These are phyloP conservation scores for Nemania diffusa DNA, from an alignment of 2,329 filamentous ascomycete genomes.

Conservation along the genomic window DNA sequence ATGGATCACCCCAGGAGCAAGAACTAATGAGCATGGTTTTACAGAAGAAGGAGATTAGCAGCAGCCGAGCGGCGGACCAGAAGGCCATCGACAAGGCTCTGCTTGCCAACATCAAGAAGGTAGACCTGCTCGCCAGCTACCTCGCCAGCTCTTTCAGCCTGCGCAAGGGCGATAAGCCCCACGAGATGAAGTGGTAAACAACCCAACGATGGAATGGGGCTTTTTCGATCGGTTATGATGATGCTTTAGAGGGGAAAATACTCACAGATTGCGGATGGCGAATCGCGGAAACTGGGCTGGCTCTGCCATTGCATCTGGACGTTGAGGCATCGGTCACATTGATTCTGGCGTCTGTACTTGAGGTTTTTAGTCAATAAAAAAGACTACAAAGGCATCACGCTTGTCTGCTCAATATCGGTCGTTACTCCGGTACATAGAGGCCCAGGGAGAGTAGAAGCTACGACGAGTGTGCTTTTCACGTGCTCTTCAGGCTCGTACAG, in stretches of 20 bases:
- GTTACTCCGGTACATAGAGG: slow-evolving; percentile 10
- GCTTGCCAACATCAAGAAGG: slow-evolving; percentile 97
- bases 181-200: slow-evolving; percentile 98
- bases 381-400: slow-evolving; percentile 56
- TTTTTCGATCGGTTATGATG: slow-evolving; percentile 42
- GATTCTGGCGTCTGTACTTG: slow-evolving; percentile 71
- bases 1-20: slow-evolving; percentile 8
- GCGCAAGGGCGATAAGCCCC: slow-evolving; percentile 98
- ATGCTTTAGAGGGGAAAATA: slow-evolving; percentile 46
- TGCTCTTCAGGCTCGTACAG: not conserved
- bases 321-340: slow-evolving; percentile 72
- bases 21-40: slow-evolving; percentile 52
- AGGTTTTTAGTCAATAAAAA: slow-evolving; percentile 68
- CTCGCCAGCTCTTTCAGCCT: slow-evolving; percentile 96
- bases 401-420: slow-evolving; percentile 26
- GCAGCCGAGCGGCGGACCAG: slow-evolving; percentile 94
- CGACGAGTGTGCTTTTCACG: slow-evolving; percentile 10
- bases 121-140: slow-evolving; percentile 92
- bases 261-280: slow-evolving; percentile 58
- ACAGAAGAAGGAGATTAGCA: slow-evolving; percentile 97
- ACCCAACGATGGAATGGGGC: slow-evolving; percentile 35
- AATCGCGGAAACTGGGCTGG: slow-evolving; percentile 62
- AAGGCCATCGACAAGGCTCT: slow-evolving; percentile 98
- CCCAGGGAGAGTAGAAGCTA: slow-evolving; percentile 5
- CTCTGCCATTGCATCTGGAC: slow-evolving; percentile 73